Base-by-base conservation (phyloP, 495 filamentous ascomycete species). In the Chaetomium tenue region DNA sequence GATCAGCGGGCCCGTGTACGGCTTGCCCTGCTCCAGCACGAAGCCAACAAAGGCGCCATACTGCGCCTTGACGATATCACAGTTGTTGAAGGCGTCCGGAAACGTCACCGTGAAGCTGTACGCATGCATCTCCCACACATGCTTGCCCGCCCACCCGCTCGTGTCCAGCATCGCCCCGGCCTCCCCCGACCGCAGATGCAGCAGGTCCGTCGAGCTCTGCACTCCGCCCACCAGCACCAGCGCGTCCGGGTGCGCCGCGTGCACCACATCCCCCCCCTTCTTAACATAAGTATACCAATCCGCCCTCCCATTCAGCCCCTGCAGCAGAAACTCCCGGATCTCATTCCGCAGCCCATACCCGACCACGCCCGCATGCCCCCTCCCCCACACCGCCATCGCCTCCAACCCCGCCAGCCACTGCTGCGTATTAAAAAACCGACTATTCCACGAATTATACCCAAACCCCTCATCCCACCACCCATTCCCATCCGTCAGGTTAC, bases 121-220 rank as follows among this genome's bases (percentile, higher is more conserved):
- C 37, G 78, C 77, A 71, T 83, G 80, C 73, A 77, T 79, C 70
- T 83, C 81, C 79, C 79, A 83, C 2, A 83, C 80, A 47, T 77
- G 73, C 66, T 83, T 82, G 30, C 72, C 74, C 47, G 53, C 46
- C 75, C 77, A 82, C 18, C 66, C 73, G 30, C 57, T 63, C 48
- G 74, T 77, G 67, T 81, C 79, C 52, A 82, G 74, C 48, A 70
- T 71, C 47, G 67, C 64, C 23, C 55, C 51, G 4, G 22, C 51
- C 39, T 54, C 50, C 13, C 40, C 40, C 0, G 13, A 16, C 6
- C 76, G 73, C 33, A 80, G 59, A 63, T 81, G 80, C 42, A 75
- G 70, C 11, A 82, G 72, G 60, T 82, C 80, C 3, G 78, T 82
- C 1, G 74, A 28, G 55, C 68, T 74, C 69, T 78, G 72, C 63